A percentile compares a stretch with the other conserved stretches of the same genome.
phyloP scores from a whole-genome alignment of 352 stramenopile genomes.

The Phytophthora cryptogea region DNA sequence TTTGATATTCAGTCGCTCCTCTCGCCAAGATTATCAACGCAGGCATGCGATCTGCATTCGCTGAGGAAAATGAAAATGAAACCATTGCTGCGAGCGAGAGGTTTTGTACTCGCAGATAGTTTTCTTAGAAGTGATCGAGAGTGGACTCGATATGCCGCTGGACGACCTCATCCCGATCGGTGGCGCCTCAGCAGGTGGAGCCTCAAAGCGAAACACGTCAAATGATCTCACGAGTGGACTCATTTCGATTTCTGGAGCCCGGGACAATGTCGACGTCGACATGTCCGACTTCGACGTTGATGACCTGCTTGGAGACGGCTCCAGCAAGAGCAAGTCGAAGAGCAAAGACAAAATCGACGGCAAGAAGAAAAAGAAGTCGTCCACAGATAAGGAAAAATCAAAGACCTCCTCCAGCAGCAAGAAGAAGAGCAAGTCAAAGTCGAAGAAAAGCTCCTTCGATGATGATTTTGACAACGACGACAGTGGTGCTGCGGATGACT shows the following conservation, averaged over 20 bases:
- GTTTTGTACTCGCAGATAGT: not conserved
- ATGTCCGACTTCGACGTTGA: slow-evolving; percentile 64
- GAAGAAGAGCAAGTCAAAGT: slow-evolving; percentile 57
- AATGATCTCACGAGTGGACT: slow-evolving; percentile 64
- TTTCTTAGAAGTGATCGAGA: not conserved
- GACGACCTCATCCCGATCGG: slow-evolving; percentile 61
- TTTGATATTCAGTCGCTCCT: not conserved
- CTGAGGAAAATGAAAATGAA: slow-evolving; percentile 4
- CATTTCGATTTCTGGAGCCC: slow-evolving; percentile 49
- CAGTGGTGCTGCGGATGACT: slow-evolving; percentile 17
- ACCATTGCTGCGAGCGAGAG: slow-evolving; percentile 2
- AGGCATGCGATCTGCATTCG: slow-evolving; percentile 5
- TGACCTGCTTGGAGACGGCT: slow-evolving; percentile 54
- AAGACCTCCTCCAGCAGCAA: slow-evolving; percentile 32
- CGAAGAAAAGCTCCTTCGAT: slow-evolving; percentile 37
- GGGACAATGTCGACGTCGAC: slow-evolving; percentile 47
- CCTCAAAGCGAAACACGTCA: slow-evolving; percentile 9
- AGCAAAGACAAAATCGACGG: slow-evolving; percentile 37
- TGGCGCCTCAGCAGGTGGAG: slow-evolving; percentile 7
- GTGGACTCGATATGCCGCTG: slow-evolving; percentile 38
- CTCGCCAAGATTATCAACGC: not conserved
- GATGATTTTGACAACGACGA: slow-evolving; percentile 36
- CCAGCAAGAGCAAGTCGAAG: slow-evolving; percentile 30
- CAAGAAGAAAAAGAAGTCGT: slow-evolving; percentile 38
- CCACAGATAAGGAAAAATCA: slow-evolving; percentile 34